phyloP scores from a whole-genome alignment of 768 basidiomycete species.

The Pholiota conissans region DNA sequence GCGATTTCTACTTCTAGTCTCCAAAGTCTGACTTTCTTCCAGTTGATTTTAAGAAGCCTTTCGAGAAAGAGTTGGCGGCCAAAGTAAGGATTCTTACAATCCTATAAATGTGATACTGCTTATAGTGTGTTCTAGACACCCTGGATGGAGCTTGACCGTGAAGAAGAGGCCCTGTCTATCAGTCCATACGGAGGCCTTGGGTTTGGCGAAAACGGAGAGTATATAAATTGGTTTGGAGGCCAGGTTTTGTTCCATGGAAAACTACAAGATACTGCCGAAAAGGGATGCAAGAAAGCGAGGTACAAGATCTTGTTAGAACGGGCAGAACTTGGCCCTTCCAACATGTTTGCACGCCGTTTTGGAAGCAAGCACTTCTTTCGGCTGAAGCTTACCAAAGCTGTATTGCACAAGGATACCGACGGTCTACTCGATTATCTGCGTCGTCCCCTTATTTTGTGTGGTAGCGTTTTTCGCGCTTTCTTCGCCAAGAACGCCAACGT shows the following conservation, averaged over 20 bases:
- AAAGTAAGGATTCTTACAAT: constrained; percentile 14
- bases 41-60: constrained; percentile 24
- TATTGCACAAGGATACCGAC: constrained; percentile 29
- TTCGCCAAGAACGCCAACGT: constrained; percentile 59
- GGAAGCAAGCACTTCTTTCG: constrained; percentile 62
- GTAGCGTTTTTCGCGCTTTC: constrained; percentile 58
- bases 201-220: constrained; percentile 30
- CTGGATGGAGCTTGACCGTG: constrained; percentile 62
- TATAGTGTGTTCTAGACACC: constrained; percentile 42
- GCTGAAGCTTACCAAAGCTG: constrained; percentile 39
- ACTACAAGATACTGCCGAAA: constrained; percentile 25
- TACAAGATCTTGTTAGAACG: constrained; percentile 47
- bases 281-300: constrained; percentile 23
- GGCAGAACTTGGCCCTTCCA: constrained; percentile 53
- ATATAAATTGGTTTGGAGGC: constrained; percentile 59
- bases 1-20: background rate
- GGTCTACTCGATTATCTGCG: constrained; percentile 41
- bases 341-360: constrained; percentile 57
- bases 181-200: constrained; percentile 42
- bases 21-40: background rate
- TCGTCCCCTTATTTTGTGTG: constrained; percentile 53
- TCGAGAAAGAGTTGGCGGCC: constrained; percentile 29
- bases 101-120: background rate
- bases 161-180: constrained; percentile 39
- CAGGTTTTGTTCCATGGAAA: constrained; percentile 54